These are phyloP conservation scores for Xenoacremonium recifei DNA, from an alignment of 2,329 filamentous ascomycete genomes.

Conservation along the genomic window DNA sequence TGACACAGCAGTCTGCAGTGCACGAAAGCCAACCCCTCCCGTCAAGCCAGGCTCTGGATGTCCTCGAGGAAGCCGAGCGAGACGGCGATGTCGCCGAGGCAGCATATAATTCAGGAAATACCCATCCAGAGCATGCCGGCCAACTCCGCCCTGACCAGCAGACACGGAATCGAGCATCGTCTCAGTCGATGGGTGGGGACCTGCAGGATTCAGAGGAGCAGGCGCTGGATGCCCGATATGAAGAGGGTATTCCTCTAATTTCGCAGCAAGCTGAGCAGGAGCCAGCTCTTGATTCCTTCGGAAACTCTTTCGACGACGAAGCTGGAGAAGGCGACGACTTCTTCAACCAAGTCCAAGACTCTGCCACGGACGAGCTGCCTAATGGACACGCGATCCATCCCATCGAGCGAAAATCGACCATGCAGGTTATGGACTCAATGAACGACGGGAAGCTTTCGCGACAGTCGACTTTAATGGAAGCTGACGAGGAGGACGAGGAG, in stretches of 20 bases:
- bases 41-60: conserved; percentile 51
- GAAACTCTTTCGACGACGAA: conserved; percentile 42
- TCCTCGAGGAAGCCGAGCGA: conserved; percentile 52
- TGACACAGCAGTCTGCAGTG: conserved; percentile 25
- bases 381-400: conserved; percentile 15
- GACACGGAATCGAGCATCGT: conserved; percentile 22
- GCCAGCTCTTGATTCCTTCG: conserved; percentile 19
- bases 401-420: conserved; percentile 68
- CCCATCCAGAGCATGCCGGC: too few species aligned
- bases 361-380: conserved; percentile 23
- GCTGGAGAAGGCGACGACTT: conserved; percentile 60
- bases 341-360: conserved; percentile 51
- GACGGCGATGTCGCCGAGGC: conserved; percentile 44
- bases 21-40: conserved; percentile 40
- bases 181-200: conserved; percentile 44
- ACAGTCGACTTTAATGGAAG: conserved; percentile 32
- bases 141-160: conserved; percentile 11
- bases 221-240: conserved; percentile 58
- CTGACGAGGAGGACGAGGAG: conserved; percentile 25
- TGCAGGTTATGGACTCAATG: conserved; percentile 59
- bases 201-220: conserved; percentile 40
- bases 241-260: conserved; percentile 68
- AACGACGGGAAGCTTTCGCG: conserved; percentile 32
- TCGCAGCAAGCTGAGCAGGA: conserved; percentile 28
- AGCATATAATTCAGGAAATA: conserved; percentile 22